These are phyloP conservation scores for Urtica urens DNA, from an alignment of 306 rosid species.

Conservation along the genomic window DNA sequence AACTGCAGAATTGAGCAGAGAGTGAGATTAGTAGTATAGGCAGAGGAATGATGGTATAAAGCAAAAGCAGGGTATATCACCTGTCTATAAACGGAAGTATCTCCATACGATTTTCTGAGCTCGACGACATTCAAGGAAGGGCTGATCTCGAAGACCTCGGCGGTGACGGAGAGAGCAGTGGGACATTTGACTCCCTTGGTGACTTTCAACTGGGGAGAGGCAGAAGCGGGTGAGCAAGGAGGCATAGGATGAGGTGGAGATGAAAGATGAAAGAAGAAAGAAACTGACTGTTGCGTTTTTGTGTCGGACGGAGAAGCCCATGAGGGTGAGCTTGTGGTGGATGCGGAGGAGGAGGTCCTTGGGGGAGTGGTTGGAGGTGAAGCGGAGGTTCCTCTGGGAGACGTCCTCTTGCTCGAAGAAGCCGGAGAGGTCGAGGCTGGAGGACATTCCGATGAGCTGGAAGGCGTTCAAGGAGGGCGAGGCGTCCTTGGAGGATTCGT, in stretches of 20 bases:
- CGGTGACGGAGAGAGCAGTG: conserved; percentile 49
- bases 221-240: neutral
- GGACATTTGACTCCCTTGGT: conserved; percentile 29
- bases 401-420: conserved; percentile 90
- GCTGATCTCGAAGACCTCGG: conserved; percentile 84
- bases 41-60: too few species aligned
- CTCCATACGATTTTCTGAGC: conserved; percentile 67
- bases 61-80: too few species aligned
- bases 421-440: conserved; percentile 85
- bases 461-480: conserved; percentile 58
- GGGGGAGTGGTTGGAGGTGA: conserved; percentile 63
- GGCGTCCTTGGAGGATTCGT: conserved; percentile 17
- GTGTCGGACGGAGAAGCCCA: conserved; percentile 68
- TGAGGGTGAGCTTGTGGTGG: conserved; percentile 51
- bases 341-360: conserved; percentile 60
- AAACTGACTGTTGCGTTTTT: conserved; percentile 67
- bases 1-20: too few species aligned
- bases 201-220: conserved; percentile 53
- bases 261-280: neutral
- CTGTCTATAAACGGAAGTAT: conserved; percentile 70
- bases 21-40: too few species aligned
- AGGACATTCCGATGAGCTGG: conserved; percentile 90
- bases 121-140: conserved; percentile 65
- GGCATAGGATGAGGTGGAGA: neutral
- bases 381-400: conserved; percentile 87